Evolutionary conservation across 106 monocot genomes (phyloP).

Genomic region (Dendrobium officinale): DNA sequence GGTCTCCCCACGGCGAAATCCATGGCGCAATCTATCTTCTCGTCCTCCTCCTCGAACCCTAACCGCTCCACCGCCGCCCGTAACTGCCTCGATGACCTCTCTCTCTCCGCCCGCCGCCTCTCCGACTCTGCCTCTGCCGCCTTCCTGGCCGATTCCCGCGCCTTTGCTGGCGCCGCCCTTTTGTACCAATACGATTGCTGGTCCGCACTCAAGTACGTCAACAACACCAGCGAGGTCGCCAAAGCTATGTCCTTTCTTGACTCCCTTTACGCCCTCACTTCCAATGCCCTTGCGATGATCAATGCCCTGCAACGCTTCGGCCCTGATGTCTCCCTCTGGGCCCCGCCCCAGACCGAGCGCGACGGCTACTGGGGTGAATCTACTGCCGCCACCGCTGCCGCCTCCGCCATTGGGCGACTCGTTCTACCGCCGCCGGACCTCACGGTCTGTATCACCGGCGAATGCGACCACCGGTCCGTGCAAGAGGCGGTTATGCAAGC

Average conservation of each 20-base stretch:
- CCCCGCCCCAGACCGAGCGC: constrained; percentile 74
- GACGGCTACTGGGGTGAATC: constrained; percentile 67
- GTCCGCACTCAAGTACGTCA: constrained; percentile 67
- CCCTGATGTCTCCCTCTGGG: constrained; percentile 24
- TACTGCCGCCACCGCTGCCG: background rate
- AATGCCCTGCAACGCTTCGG: constrained; percentile 42
- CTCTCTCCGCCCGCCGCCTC: constrained; percentile 27
- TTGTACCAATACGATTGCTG: constrained; percentile 89
- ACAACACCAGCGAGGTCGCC: constrained; percentile 37
- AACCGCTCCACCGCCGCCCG: constrained; percentile 35
- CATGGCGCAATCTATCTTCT: constrained; percentile 35
- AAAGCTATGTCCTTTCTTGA: constrained; percentile 34
- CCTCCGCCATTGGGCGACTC: background rate
- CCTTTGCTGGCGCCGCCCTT: constrained; percentile 47
- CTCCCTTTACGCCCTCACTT: constrained; percentile 23
- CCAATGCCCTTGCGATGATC: constrained; percentile 47
- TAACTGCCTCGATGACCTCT: constrained; percentile 44
- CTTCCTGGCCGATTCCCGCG: background rate
- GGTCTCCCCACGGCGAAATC: constrained; percentile 26
- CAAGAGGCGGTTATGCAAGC: constrained; percentile 62
- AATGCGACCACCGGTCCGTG: constrained; percentile 40
- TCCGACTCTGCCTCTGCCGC: background rate
- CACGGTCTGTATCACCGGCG: constrained; percentile 48
- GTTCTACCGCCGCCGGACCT: constrained; percentile 21
- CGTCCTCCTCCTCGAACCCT: constrained; percentile 31